phyloP scores from a whole-genome alignment of 1,139 yeast genomes.

The Protomyces inouyei region DNA sequence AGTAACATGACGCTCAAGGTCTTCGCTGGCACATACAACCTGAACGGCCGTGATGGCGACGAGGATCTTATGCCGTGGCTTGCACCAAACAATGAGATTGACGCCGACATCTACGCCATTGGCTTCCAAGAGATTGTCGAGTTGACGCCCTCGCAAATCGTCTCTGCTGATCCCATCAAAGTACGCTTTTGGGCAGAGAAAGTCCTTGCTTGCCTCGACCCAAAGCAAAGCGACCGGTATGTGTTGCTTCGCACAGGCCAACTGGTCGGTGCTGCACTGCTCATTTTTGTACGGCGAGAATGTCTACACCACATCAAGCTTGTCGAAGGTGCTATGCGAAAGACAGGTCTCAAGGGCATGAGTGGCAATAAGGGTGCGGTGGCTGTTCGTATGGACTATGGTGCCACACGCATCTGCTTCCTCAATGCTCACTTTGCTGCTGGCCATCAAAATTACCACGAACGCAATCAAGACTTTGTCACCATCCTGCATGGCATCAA shows the following conservation, averaged over 20 bases:
- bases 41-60: slow-evolving; percentile 62
- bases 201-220: slow-evolving; percentile 55
- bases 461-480: slow-evolving; percentile 81
- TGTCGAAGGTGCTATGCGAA: slow-evolving; percentile 73
- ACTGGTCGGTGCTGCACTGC: slow-evolving; percentile 81
- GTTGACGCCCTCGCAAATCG: slow-evolving; percentile 82
- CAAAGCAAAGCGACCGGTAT: slow-evolving; percentile 44
- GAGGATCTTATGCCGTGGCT: slow-evolving; percentile 64
- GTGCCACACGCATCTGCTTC: slow-evolving; percentile 72
- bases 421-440: slow-evolving; percentile 95
- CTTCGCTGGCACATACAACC: slow-evolving; percentile 81
- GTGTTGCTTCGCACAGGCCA: slow-evolving; percentile 78
- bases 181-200: slow-evolving; percentile 74
- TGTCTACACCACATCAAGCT: slow-evolving; percentile 62
- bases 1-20: slow-evolving; percentile 56
- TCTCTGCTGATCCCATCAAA: slow-evolving; percentile 69
- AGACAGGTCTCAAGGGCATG: slow-evolving; percentile 88
- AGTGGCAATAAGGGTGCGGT: slow-evolving; percentile 91
- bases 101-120: slow-evolving; percentile 63
- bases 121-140: slow-evolving; percentile 94
- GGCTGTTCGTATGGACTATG: slow-evolving; percentile 72
- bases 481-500: slow-evolving; percentile 72
- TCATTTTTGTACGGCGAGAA: slow-evolving; percentile 63
- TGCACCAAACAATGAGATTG: slow-evolving; percentile 62
- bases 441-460: slow-evolving; percentile 76